Evolutionary conservation across 164 flowering plant genomes (phyloP).

Genomic region (Stephania japonica): DNA sequence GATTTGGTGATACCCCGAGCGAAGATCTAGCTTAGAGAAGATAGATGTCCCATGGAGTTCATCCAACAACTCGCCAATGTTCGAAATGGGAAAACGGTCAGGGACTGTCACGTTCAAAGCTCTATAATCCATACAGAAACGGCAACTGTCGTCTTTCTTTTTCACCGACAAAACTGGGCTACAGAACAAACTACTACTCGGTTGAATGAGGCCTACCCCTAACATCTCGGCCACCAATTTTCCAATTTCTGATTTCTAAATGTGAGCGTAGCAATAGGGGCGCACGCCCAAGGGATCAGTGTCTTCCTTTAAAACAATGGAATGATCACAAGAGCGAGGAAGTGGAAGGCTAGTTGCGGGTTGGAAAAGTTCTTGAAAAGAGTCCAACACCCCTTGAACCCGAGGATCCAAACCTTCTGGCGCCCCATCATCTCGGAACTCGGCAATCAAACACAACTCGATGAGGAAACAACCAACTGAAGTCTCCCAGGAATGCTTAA

Average conservation of each 20-base stretch:
- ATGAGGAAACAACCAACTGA: too few species aligned
- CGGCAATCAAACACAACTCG: too few species aligned
- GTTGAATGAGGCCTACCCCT: not conserved
- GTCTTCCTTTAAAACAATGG: too few species aligned
- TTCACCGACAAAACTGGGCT: not conserved
- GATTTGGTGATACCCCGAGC: not conserved
- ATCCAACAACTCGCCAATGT: too few species aligned
- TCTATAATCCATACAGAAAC: not conserved
- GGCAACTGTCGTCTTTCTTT: not conserved
- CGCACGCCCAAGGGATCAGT: not conserved
- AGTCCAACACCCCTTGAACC: too few species aligned
- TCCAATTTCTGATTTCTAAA: not conserved
- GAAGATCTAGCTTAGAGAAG: not conserved
- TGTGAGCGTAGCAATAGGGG: not conserved
- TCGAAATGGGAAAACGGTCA: not conserved
- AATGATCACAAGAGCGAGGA: too few species aligned
- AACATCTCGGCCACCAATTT: not conserved
- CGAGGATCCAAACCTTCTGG: too few species aligned
- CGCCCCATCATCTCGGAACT: too few species aligned
- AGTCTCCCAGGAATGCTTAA: too few species aligned
- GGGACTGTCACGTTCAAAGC: not conserved
- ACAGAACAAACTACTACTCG: not conserved
- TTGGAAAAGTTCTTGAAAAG: too few species aligned
- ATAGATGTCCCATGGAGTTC: not conserved
- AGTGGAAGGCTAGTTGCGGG: too few species aligned